A percentile compares a stretch with the other conserved stretches of the same genome.
These are phyloP conservation scores for Colletotrichum incanum DNA, from an alignment of 2,329 filamentous ascomycete genomes.

Conservation along the genomic window DNA sequence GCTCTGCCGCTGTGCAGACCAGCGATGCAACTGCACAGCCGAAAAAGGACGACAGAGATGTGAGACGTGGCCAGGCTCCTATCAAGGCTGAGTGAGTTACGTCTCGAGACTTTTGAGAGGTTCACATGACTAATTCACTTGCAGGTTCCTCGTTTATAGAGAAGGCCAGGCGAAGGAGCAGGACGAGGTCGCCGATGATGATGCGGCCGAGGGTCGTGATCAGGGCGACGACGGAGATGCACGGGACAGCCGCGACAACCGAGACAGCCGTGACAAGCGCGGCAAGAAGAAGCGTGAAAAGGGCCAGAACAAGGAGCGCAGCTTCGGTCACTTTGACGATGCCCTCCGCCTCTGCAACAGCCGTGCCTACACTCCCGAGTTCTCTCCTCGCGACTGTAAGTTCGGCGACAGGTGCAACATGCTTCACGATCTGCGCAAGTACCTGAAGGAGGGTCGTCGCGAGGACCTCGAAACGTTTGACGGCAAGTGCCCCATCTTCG, in stretches of 20 bases:
- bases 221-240: constrained; percentile 64
- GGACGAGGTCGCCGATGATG: constrained; percentile 64
- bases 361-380: constrained; percentile 80
- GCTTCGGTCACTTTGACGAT: constrained; percentile 86
- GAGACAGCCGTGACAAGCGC: constrained; percentile 59
- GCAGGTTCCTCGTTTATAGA: constrained; percentile 53
- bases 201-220: constrained; percentile 63
- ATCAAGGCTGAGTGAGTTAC: constrained; percentile 57
- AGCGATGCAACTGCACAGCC: constrained; percentile 22
- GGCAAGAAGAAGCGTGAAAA: constrained; percentile 63
- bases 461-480: constrained; percentile 83
- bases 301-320: constrained; percentile 84
- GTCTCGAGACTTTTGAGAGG: neutral
- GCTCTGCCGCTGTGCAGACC: constrained; percentile 31
- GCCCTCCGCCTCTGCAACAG: constrained; percentile 84
- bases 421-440: constrained; percentile 88
- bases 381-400: constrained; percentile 83
- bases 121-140: constrained; percentile 13
- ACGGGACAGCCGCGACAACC: constrained; percentile 52
- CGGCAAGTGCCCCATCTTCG: constrained; percentile 87
- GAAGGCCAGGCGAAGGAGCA: constrained; percentile 67
- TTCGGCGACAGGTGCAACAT: constrained; percentile 87
- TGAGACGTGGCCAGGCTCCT: constrained; percentile 50
- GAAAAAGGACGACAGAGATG: constrained; percentile 44
- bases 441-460: constrained; percentile 86